phyloP scores from a whole-genome alignment of 129 eudicot species.

The Helianthus annuus region HanXRQr2.0-SUNRISE NC_035442.2:180754553-180755052 shows the following conservation, averaged over 20 bases:
- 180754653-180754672: slow-evolving; percentile 89
- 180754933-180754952: slow-evolving; percentile 72
- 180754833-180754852: slow-evolving; percentile 85
- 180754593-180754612: slow-evolving; percentile 80
- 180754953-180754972: slow-evolving; percentile 81
- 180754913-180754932: slow-evolving; percentile 73
- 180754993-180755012: slow-evolving; percentile 78
- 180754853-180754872: slow-evolving; percentile 85
- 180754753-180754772: slow-evolving; percentile 85
- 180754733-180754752: slow-evolving; percentile 62
- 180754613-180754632: slow-evolving; percentile 82
- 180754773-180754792: slow-evolving; percentile 57
- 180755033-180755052: slow-evolving; percentile 91
- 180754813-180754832: slow-evolving; percentile 59
- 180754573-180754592: slow-evolving; percentile 82
- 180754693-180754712: slow-evolving; percentile 92
- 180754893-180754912: slow-evolving; percentile 84
- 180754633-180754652: slow-evolving; percentile 66
- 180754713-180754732: slow-evolving; percentile 64
- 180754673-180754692: slow-evolving; percentile 88
- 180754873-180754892: slow-evolving; percentile 90
- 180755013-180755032: slow-evolving; percentile 82
- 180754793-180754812: slow-evolving; percentile 67
- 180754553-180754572: slow-evolving; percentile 69
- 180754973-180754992: slow-evolving; percentile 97